Evolutionary conservation across 2,329 filamentous ascomycete genomes (phyloP), one percentile per base, ranked within the genome.

Genomic region (Claviceps arundinis): DNA sequence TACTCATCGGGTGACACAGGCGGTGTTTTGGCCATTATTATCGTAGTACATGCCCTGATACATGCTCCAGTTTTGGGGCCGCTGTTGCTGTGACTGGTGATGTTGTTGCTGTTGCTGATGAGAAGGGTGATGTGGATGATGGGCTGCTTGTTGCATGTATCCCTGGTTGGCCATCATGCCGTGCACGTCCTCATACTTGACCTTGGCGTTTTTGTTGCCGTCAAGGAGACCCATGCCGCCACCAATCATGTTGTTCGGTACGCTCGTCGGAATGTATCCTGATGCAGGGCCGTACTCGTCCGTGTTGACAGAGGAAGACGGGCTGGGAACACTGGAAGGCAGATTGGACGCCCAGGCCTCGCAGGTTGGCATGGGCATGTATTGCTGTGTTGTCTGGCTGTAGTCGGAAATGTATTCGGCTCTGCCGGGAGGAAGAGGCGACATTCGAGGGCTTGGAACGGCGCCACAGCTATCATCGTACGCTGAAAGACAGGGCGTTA

Each of bases 291-390:
- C 68, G 60, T 74, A 75, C 48, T 78, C 74, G 48, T 76, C 73
- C 48, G 68, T 66, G 50, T 66, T 67, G 45, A 66, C 69, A 2
- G 74, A 75, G 2, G 75, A 77, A 3, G 73, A 70, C 17, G 75
- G 75, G 60, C 74, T 78, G 19, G 75, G 76, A 11, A 73, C 73
- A 48, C 69, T 74, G 48, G 74, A 75, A 24, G 72, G 64, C 7
- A 75, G 65, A 14, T 67, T 64, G 45, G 68, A 62, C 13, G 72
- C 65, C 74, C 74, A 77, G 24, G 68, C 63, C 55, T 75, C 73
- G 55, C 69, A 69, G 61, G 70, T 73, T 48, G 71, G 65, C 38
- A 68, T 59, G 37, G 62, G 61, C 13, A 67, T 63, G 55, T 67
- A 68, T 56, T 62, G 60, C 42, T 71, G 66, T 16, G 49, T 42